Conservation (phyloP, 257 asterid species). For the Capsicum baccatum region DNA sequence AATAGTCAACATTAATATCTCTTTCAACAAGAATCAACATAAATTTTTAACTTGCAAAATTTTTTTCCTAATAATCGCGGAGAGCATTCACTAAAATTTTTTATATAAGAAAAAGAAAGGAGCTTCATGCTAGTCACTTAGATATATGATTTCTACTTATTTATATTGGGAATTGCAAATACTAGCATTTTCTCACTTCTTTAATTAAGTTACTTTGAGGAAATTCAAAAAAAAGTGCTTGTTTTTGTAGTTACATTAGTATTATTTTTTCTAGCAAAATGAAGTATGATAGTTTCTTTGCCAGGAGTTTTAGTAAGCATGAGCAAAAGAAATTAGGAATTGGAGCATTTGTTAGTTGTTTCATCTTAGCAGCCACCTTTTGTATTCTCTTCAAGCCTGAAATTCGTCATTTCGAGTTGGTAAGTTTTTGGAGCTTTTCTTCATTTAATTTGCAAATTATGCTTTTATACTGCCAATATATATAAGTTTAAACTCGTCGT, state of each 20-base stretch:
- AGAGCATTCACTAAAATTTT: slow-evolving; percentile 33
- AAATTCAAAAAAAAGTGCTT: not conserved
- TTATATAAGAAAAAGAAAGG: not conserved
- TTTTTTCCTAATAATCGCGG: slow-evolving; percentile 31
- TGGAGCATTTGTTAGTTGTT: slow-evolving; percentile 46
- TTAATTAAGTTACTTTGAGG: not conserved
- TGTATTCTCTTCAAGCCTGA: slow-evolving; percentile 41
- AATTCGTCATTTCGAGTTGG: slow-evolving; percentile 18
- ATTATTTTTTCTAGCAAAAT: not conserved
- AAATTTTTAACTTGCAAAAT: not conserved
- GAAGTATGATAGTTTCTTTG: slow-evolving; percentile 43
- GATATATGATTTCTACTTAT: not conserved
- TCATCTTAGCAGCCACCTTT: slow-evolving; percentile 44
- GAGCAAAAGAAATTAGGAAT: slow-evolving; percentile 47
- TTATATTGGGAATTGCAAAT: not conserved
- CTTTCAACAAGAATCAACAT: slow-evolving; percentile 26
- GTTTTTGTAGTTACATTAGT: not conserved
- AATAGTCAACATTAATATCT: slow-evolving; percentile 27
- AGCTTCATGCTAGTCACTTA: slow-evolving; percentile 22
- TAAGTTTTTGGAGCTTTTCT: not conserved
- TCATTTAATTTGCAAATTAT: too few species aligned
- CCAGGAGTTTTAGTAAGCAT: slow-evolving; percentile 44
- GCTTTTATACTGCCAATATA: not conserved
- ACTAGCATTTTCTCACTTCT: slow-evolving; percentile 28
- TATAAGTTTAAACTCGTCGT: not conserved